Conservation (phyloP, 805 yeast species). For the Teunomyces lycoperdinae region DNA sequence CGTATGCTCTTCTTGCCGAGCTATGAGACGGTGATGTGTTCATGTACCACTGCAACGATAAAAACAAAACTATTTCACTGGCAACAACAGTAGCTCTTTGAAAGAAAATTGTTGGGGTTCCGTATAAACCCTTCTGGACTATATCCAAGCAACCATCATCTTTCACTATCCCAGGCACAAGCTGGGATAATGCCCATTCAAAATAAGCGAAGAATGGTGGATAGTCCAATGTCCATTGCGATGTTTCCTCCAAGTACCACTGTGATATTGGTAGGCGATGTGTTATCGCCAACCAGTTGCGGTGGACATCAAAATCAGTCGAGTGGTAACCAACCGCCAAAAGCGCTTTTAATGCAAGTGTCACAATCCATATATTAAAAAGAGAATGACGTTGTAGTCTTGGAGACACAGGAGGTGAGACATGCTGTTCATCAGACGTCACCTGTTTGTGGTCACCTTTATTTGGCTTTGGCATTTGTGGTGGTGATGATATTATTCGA, state of each 20-base stretch:
- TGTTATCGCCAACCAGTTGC: slow-evolving; percentile 96
- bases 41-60: slow-evolving; percentile 69
- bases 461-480: slow-evolving; percentile 1
- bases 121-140: slow-evolving; percentile 62
- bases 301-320: slow-evolving; percentile 95
- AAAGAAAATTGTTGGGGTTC: slow-evolving; percentile 75
- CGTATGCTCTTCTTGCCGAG: slow-evolving; percentile 55
- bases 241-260: slow-evolving; percentile 81
- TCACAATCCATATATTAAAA: slow-evolving; percentile 34
- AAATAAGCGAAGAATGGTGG: slow-evolving; percentile 98
- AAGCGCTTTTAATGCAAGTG: slow-evolving; percentile 33
- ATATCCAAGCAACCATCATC: slow-evolving; percentile 78
- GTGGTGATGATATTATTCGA: not conserved
- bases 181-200: slow-evolving; percentile 73
- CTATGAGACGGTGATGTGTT: slow-evolving; percentile 42
- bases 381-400: slow-evolving; percentile 19
- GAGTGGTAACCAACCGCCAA: slow-evolving; percentile 71
- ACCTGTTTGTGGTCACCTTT: not conserved
- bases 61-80: slow-evolving; percentile 70
- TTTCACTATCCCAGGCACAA: slow-evolving; percentile 62
- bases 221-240: slow-evolving; percentile 93
- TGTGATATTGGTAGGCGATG: slow-evolving; percentile 63
- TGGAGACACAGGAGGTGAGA: not conserved
- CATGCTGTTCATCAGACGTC: not conserved
- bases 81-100: slow-evolving; percentile 79